Evolutionary conservation across 2,329 filamentous ascomycete genomes (phyloP).

Genomic region (Paraphoma chrysanthemicola): DNA sequence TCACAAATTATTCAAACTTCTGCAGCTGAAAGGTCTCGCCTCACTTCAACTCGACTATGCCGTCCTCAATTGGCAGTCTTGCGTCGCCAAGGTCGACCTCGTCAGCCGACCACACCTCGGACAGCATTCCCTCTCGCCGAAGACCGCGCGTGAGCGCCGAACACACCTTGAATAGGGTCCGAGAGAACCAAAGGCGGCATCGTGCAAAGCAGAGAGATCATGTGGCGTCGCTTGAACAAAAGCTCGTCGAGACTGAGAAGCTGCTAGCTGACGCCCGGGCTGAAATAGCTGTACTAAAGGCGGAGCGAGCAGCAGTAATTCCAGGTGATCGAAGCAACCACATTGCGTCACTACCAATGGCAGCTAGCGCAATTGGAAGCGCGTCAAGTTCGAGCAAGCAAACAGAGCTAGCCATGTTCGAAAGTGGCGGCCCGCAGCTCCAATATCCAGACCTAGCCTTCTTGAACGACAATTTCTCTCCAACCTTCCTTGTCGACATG

Average conservation of each 20-base stretch:
- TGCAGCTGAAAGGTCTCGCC: too few species aligned
- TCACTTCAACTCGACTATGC: conserved; percentile 1
- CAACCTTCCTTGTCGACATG: conserved; percentile 2
- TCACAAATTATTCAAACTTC: background rate
- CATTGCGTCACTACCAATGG: background rate
- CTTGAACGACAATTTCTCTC: conserved; percentile 9
- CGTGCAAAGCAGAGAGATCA: conserved; percentile 53
- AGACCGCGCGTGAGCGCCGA: conserved; percentile 39
- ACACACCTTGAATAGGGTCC: conserved; percentile 51
- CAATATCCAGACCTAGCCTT: conserved; percentile 19
- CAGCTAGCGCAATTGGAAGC: too few species aligned
- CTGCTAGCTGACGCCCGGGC: conserved; percentile 30
- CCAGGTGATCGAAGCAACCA: conserved; percentile 9
- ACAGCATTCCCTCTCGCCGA: conserved; percentile 12
- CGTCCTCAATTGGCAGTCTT: conserved; percentile 1
- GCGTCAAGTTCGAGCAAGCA: background rate
- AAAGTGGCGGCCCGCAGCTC: conserved; percentile 6
- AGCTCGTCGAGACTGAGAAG: conserved; percentile 38
- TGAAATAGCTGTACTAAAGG: conserved; percentile 34
- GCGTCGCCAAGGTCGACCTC: conserved; percentile 17
- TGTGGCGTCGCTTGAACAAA: conserved; percentile 49
- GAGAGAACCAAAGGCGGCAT: conserved; percentile 62
- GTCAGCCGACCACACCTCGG: conserved; percentile 12
- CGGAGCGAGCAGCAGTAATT: conserved; percentile 19
- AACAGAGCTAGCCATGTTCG: background rate